A percentile compares a stretch with the other conserved stretches of the same genome.
phyloP scores from a whole-genome alignment of 2,329 filamentous ascomycete genomes.

The Aureobasidium namibiae region DNA sequence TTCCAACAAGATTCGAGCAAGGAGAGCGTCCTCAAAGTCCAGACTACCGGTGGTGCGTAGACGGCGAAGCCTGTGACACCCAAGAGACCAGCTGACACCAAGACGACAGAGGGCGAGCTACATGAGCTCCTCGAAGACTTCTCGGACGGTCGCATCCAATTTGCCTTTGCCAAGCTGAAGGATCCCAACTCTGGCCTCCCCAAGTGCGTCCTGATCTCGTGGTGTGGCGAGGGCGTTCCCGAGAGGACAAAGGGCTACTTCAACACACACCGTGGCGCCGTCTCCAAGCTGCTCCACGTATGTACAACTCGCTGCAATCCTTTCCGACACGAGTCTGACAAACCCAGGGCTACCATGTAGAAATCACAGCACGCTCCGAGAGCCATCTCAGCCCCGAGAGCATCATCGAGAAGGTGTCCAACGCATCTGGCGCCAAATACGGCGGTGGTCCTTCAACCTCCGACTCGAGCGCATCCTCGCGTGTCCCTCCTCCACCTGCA shows the following conservation, averaged over 20 bases:
- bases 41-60: slow-evolving; percentile 69
- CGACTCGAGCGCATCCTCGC: slow-evolving; percentile 34
- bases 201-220: slow-evolving; percentile 88
- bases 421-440: slow-evolving; percentile 93
- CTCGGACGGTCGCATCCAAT: slow-evolving; percentile 92
- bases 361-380: slow-evolving; percentile 90
- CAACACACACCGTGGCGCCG: slow-evolving; percentile 82
- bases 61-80: not conserved
- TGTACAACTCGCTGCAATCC: slow-evolving; percentile 19
- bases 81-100: not conserved
- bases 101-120: slow-evolving; percentile 70
- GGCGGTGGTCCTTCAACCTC: slow-evolving; percentile 55
- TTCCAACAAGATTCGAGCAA: slow-evolving; percentile 82
- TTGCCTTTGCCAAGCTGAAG: slow-evolving; percentile 93
- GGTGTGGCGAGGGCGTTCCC: slow-evolving; percentile 97
- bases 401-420: slow-evolving; percentile 87
- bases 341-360: slow-evolving; percentile 78
- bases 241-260: slow-evolving; percentile 98
- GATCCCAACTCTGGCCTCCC: slow-evolving; percentile 85
- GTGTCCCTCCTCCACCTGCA: slow-evolving; percentile 56
- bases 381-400: slow-evolving; percentile 77
- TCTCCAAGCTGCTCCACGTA: slow-evolving; percentile 83
- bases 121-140: slow-evolving; percentile 89
- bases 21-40: slow-evolving; percentile 92
- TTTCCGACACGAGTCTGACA: slow-evolving; percentile 4